These are phyloP conservation scores for Penicillium sp. DNA, from an alignment of 2,329 filamentous ascomycete species.

Conservation along the genomic window DNA sequence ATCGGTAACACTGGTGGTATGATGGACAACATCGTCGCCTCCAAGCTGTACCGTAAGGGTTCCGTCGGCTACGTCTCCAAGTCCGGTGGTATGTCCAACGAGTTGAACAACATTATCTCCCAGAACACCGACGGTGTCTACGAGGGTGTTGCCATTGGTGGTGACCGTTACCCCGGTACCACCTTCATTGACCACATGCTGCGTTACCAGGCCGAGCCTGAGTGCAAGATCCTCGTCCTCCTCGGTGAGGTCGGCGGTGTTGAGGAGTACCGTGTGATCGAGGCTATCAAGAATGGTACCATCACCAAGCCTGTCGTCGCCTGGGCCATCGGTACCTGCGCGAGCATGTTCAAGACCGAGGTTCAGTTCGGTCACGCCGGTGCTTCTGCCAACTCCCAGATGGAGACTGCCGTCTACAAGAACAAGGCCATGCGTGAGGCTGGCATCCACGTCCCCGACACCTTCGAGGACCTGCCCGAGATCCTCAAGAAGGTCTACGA, in stretches of 20 bases:
- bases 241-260: slow-evolving; percentile 99
- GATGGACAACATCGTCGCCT: slow-evolving; percentile 99
- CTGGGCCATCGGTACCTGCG: slow-evolving; percentile 98
- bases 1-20: slow-evolving; percentile 99
- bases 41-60: slow-evolving; percentile 98
- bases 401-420: slow-evolving; percentile 94
- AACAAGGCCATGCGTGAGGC: slow-evolving; percentile 96
- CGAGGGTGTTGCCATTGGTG: slow-evolving; percentile 98
- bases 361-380: slow-evolving; percentile 99
- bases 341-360: slow-evolving; percentile 99
- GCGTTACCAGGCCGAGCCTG: slow-evolving; percentile 90
- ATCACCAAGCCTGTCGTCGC: slow-evolving; percentile 99
- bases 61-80: slow-evolving; percentile 99
- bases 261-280: slow-evolving; percentile 99
- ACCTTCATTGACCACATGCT: slow-evolving; percentile 99
- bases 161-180: slow-evolving; percentile 97
- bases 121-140: slow-evolving; percentile 97
- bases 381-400: slow-evolving; percentile 97
- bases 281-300: slow-evolving; percentile 86
- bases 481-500: slow-evolving; percentile 78
- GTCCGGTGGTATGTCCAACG: slow-evolving; percentile 99
- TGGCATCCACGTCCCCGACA: slow-evolving; percentile 88
- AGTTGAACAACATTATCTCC: slow-evolving; percentile 98
- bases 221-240: slow-evolving; percentile 94
- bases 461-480: slow-evolving; percentile 88